phyloP scores from a whole-genome alignment of 176 grass and related monocot genomes.

The Poa annua region DNA sequence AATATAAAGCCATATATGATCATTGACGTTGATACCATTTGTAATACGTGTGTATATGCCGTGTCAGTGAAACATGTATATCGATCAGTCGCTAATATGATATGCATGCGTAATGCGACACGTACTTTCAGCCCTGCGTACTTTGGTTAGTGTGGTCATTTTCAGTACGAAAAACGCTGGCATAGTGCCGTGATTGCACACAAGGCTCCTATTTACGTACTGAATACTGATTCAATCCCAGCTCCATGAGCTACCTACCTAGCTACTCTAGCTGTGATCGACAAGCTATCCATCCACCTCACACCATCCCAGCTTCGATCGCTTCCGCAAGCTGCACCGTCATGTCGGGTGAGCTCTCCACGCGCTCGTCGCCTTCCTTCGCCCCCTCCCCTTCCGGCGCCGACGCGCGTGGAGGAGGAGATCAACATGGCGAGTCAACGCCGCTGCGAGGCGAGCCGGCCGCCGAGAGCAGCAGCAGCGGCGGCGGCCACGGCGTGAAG shows the following conservation, averaged over 20 bases:
- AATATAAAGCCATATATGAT: not conserved
- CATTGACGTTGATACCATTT: not conserved
- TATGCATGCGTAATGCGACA: too few relatives aligned
- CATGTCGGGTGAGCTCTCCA: constrained; percentile 45
- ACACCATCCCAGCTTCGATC: not conserved
- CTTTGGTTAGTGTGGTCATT: not conserved
- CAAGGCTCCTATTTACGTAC: not conserved
- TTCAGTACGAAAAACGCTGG: not conserved
- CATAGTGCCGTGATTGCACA: not conserved
- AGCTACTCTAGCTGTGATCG: not conserved
- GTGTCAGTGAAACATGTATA: not conserved
- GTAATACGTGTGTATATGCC: not conserved
- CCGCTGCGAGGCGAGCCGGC: not conserved
- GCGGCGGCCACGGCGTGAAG: not conserved
- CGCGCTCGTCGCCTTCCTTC: constrained; percentile 15
- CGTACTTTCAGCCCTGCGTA: too few relatives aligned
- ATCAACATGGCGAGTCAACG: not conserved
- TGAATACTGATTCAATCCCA: not conserved
- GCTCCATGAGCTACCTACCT: too few relatives aligned
- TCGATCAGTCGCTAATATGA: too few relatives aligned
- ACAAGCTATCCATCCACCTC: constrained; percentile 25
- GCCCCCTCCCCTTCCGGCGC: not conserved
- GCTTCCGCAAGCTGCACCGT: constrained; percentile 7
- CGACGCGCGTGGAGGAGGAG: not conserved
- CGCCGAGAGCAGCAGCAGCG: not conserved